Conservation (phyloP, 2,329 filamentous ascomycete genomes). For the Fusarium praegraminearum region DNA sequence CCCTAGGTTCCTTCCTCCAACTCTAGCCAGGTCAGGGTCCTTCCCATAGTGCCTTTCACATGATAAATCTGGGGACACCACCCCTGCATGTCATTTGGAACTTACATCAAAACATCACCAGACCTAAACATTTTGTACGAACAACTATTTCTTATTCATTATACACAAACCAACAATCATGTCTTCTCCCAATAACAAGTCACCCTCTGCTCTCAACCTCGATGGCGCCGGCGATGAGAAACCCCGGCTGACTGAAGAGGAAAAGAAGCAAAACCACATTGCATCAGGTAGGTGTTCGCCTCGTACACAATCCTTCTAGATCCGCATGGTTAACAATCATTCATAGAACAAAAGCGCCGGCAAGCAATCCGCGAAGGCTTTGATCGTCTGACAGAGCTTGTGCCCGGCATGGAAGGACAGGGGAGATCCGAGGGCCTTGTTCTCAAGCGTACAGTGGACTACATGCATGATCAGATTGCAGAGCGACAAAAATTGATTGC, state of each 20-base stretch:
- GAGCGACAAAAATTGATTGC: conserved; percentile 69
- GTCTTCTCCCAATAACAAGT: conserved; percentile 50
- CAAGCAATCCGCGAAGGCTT: conserved; percentile 84
- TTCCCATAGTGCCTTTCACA: conserved; percentile 41
- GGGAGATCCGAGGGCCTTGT: conserved; percentile 88
- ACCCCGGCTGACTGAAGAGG: conserved; percentile 64
- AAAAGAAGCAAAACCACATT: conserved; percentile 69
- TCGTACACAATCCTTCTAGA: too few species aligned
- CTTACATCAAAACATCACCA: conserved; percentile 26
- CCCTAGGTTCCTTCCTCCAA: not conserved
- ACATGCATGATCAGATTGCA: conserved; percentile 70
- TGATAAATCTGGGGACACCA: conserved; percentile 51
- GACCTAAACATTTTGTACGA: not conserved
- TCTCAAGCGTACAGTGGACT: conserved; percentile 77
- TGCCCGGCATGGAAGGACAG: conserved; percentile 84
- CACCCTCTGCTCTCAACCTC: conserved; percentile 39
- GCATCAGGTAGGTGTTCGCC: conserved; percentile 54
- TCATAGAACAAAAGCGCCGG: conserved; percentile 59
- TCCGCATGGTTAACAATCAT: conserved; percentile 22
- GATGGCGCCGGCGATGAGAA: conserved; percentile 58
- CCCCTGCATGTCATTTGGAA: conserved; percentile 46
- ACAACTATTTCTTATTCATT: not conserved
- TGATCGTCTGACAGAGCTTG: conserved; percentile 81
- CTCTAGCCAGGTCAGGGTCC: conserved; percentile 34
- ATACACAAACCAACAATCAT: conserved; percentile 23